These are phyloP conservation scores for Sporothrix pseudoabietina DNA, from an alignment of 2,329 filamentous ascomycete genomes.

Conservation along the genomic window DNA sequence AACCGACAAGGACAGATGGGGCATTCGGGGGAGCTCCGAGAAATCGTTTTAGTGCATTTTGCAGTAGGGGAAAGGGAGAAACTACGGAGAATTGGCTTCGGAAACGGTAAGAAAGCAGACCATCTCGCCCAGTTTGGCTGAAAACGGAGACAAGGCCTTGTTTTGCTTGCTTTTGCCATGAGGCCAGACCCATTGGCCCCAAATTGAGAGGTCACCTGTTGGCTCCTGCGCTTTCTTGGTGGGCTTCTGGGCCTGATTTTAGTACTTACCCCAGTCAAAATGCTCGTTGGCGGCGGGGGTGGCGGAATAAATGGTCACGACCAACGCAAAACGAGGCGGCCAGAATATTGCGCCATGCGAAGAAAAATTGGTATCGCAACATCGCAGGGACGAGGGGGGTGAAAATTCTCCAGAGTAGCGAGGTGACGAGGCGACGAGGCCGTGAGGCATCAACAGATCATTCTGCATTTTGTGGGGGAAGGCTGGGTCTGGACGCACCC, in stretches of 20 bases:
- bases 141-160: constrained; percentile 9
- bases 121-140: neutral
- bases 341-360: neutral
- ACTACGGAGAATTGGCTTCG: neutral
- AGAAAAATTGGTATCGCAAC: neutral
- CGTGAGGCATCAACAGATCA: neutral
- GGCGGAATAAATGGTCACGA: constrained; percentile 12
- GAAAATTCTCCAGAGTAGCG: neutral
- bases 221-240: neutral
- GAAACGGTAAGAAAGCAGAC: neutral
- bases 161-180: neutral
- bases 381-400: neutral
- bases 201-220: constrained; percentile 10
- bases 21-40: neutral
- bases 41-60: constrained; percentile 1
- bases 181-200: neutral
- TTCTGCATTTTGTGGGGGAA: neutral
- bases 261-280: neutral
- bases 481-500: neutral
- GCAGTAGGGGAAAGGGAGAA: neutral
- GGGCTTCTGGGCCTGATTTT: neutral
- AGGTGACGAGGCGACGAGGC: neutral
- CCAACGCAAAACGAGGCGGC: neutral
- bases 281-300: constrained; percentile 1
- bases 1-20: neutral